Conservation (phyloP, 1,139 yeast genomes). For the Yamadazyma siamensis region DNA sequence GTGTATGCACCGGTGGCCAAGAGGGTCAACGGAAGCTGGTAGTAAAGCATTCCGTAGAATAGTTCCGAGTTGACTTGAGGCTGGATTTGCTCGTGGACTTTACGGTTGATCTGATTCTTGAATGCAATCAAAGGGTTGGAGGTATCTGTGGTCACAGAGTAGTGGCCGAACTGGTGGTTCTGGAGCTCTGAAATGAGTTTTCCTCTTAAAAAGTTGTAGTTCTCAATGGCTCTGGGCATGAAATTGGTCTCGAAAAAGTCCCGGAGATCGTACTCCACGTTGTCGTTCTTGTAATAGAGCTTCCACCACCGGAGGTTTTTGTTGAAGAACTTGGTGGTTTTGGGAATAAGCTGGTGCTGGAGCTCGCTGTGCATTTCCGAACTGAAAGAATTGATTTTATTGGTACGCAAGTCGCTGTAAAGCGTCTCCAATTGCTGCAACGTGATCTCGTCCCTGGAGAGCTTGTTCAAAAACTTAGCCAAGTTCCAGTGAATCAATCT, state of each 20-base stretch:
- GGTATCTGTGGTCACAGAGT: conserved; percentile 8
- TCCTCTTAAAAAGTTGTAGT: conserved; percentile 37
- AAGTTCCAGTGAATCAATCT: conserved; percentile 23
- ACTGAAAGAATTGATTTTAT: conserved; percentile 28
- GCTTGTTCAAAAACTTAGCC: conserved; percentile 17
- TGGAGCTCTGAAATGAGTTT: conserved; percentile 29
- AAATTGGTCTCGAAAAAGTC: conserved; percentile 35
- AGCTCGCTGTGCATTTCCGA: conserved; percentile 36
- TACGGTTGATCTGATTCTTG: conserved; percentile 27
- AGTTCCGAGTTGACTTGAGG: conserved; percentile 34
- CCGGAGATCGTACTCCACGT: conserved; percentile 44
- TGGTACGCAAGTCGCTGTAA: conserved; percentile 15
- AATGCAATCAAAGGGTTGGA: conserved; percentile 32
- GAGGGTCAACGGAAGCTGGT: conserved; percentile 39
- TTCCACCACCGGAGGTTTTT: conserved; percentile 42
- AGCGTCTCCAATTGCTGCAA: conserved; percentile 11
- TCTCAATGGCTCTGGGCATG: conserved; percentile 40
- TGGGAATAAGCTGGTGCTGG: conserved; percentile 33
- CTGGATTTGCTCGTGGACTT: conserved; percentile 33
- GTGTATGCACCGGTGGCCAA: conserved; percentile 31
- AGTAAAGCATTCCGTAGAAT: conserved; percentile 29
- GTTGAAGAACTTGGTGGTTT: conserved; percentile 26
- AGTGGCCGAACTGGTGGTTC: conserved; percentile 20
- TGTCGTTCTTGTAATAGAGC: conserved; percentile 42
- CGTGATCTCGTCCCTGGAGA: conserved; percentile 11